Conservation (phyloP, 208 protist species). For the Acanthamoeba castellanii region DNA sequence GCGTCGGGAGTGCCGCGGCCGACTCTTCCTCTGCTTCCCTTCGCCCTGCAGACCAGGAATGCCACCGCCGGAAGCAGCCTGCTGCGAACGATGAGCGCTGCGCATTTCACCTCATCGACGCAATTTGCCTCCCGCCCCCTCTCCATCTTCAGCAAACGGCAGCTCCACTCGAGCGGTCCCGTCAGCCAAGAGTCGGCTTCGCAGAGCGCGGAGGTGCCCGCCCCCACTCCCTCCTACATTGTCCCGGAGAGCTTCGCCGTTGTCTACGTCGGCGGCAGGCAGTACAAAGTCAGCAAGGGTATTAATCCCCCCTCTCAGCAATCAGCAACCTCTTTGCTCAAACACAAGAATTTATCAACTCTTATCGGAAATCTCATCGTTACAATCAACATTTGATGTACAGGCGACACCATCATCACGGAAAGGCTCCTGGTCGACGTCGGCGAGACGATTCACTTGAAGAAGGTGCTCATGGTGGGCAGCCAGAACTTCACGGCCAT, state of each 20-base stretch:
- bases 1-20: background rate
- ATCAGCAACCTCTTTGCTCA: background rate
- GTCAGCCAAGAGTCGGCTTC: background rate
- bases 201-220: background rate
- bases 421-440: conserved; percentile 4
- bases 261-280: conserved; percentile 19
- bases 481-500: conserved; percentile 58
- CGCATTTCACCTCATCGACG: conserved; percentile 7
- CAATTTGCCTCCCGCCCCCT: background rate
- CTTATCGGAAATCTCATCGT: background rate
- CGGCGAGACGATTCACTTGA: background rate
- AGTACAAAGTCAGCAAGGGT: conserved; percentile 67
- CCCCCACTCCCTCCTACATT: background rate
- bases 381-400: background rate
- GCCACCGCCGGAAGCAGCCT: background rate
- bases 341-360: no score
- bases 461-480: conserved; percentile 56
- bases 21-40: background rate
- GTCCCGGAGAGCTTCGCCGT: conserved; percentile 59
- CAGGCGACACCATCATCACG: conserved; percentile 11
- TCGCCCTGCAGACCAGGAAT: background rate
- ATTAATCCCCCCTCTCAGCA: background rate
- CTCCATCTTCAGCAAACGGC: background rate
- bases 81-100: background rate
- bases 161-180: background rate